Evolutionary conservation across 306 rosid genomes (phyloP).

Genomic region (Sicyos edulis): DNA sequence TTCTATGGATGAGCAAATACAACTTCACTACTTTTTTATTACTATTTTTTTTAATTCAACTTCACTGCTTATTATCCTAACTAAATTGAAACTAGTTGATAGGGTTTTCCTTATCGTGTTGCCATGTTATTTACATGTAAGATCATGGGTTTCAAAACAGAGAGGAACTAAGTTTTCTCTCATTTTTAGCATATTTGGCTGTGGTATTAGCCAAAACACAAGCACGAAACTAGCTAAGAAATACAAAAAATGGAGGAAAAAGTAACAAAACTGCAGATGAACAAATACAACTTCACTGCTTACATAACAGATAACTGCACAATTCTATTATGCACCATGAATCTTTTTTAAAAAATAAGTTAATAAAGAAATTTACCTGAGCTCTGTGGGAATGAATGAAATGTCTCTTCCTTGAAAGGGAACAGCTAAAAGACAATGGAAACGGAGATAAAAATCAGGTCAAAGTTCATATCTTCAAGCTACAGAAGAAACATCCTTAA

Average conservation of each 20-base stretch:
- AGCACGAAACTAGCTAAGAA: background rate
- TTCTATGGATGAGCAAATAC: background rate
- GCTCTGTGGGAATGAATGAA: constrained; percentile 78
- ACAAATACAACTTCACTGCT: background rate
- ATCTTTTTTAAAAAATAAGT: background rate
- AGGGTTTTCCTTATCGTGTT: too few relatives aligned
- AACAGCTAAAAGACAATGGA: constrained; percentile 41
- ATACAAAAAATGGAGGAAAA: background rate
- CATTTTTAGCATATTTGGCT: too few relatives aligned
- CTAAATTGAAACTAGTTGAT: too few relatives aligned
- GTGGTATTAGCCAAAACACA: background rate
- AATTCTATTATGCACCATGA: background rate
- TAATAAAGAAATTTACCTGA: constrained; percentile 47
- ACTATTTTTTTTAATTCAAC: too few relatives aligned
- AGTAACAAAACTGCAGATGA: background rate
- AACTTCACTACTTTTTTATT: too few relatives aligned
- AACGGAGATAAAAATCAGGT: background rate
- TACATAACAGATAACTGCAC: background rate
- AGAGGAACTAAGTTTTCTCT: too few relatives aligned
- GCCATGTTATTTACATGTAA: too few relatives aligned
- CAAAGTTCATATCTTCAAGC: background rate
- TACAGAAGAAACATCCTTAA: background rate
- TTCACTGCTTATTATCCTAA: too few relatives aligned
- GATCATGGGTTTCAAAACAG: too few relatives aligned
- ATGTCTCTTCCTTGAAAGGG: constrained; percentile 47